Conservation (phyloP, 225 moss, liverwort and hornwort genomes). For the Thuidium tamariscinum region DNA sequence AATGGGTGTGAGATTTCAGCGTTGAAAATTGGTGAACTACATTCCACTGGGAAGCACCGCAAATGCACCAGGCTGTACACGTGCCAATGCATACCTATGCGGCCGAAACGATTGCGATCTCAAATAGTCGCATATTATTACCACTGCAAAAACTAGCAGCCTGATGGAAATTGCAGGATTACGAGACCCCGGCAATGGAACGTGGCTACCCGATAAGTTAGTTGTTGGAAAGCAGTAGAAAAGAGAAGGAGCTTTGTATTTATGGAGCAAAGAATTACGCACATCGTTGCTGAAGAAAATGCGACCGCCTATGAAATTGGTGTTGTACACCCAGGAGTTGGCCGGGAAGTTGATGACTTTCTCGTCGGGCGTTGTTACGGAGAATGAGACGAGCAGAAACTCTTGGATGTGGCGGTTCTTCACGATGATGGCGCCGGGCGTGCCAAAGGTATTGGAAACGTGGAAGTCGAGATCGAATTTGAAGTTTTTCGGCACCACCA, state of each 20-base stretch:
- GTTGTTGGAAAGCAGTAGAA: background rate
- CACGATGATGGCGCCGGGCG: constrained; percentile 69
- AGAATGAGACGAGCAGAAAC: constrained; percentile 54
- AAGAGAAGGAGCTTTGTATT: background rate
- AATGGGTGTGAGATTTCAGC: background rate
- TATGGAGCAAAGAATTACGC: background rate
- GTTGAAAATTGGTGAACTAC: too few relatives aligned
- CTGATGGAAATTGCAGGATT: background rate
- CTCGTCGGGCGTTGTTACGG: constrained; percentile 17
- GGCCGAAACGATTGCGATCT: background rate
- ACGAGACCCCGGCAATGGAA: background rate
- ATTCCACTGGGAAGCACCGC: background rate
- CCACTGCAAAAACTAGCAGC: background rate
- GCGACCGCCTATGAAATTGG: constrained; percentile 14
- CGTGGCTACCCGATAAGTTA: background rate
- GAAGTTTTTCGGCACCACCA: constrained; percentile 33
- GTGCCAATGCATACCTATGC: background rate
- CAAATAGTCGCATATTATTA: background rate
- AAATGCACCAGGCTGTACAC: background rate
- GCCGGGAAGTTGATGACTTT: constrained; percentile 42
- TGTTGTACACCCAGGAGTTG: constrained; percentile 58
- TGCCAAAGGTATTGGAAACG: constrained; percentile 41
- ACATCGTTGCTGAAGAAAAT: constrained; percentile 72
- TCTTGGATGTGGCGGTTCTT: constrained; percentile 63
- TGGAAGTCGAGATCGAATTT: constrained; percentile 24